Conservation (phyloP, 306 rosid genomes). For the Vigna unguiculata region DNA sequence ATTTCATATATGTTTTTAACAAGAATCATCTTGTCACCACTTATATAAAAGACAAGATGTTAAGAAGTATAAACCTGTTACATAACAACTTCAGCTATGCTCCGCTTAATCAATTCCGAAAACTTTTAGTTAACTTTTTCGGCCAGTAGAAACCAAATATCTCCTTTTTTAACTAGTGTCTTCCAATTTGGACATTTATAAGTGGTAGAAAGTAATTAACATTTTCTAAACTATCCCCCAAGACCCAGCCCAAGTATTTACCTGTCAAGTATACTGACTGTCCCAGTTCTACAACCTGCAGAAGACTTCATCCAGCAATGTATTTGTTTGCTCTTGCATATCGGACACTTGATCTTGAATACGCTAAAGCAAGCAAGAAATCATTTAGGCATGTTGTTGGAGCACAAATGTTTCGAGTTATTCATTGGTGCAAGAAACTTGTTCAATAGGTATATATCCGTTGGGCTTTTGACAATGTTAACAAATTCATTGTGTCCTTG, state of each 20-base stretch:
- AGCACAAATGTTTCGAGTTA: constrained; percentile 62
- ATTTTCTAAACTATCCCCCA: constrained; percentile 29
- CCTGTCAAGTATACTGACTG: constrained; percentile 40
- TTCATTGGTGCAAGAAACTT: constrained; percentile 86
- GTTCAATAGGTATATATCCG: constrained; percentile 46
- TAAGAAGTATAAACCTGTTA: constrained; percentile 9
- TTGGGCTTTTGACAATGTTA: constrained; percentile 24
- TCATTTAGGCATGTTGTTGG: constrained; percentile 54
- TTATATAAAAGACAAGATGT: not conserved
- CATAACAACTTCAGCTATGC: not conserved
- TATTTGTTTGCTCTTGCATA: constrained; percentile 91
- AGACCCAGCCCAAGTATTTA: constrained; percentile 22
- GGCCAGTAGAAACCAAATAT: constrained; percentile 18
- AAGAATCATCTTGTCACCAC: not conserved
- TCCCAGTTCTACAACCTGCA: constrained; percentile 53
- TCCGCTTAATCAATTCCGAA: constrained; percentile 5
- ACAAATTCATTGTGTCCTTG: constrained; percentile 6
- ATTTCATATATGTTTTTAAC: constrained; percentile 20
- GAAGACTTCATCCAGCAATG: constrained; percentile 98
- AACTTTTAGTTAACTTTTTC: constrained; percentile 16
- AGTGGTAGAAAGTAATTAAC: constrained; percentile 20
- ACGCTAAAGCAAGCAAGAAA: constrained; percentile 70
- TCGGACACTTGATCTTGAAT: constrained; percentile 91
- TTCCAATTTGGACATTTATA: constrained; percentile 23
- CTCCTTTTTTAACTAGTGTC: constrained; percentile 17